Conservation (phyloP, 1,284 basidiomycete species). For the Microbotryum intermedium region DNA sequence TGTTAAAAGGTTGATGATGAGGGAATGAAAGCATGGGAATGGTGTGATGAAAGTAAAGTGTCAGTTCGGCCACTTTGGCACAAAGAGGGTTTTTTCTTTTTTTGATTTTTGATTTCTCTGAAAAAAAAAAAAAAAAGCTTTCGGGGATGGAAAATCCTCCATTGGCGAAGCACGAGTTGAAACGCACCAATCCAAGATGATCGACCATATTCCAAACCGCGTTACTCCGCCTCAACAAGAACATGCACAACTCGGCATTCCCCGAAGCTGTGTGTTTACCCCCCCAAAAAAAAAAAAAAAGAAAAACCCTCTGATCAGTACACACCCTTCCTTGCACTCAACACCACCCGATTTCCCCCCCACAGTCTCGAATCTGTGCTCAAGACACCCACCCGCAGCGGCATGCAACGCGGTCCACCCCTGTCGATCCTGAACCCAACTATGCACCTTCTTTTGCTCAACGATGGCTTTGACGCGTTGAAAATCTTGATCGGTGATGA, state of each 20-base stretch:
- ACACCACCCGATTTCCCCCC: conserved; percentile 48
- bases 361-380: conserved; percentile 43
- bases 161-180: too few relatives aligned
- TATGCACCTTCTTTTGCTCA: conserved; percentile 53
- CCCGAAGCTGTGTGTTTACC: conserved; percentile 22
- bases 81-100: too few relatives aligned
- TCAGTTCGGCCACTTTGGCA: background rate
- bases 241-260: conserved; percentile 47
- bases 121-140: too few relatives aligned
- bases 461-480: conserved; percentile 2
- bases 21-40: background rate
- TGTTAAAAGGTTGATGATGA: conserved; percentile 44
- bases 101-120: too few relatives aligned
- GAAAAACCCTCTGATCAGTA: background rate
- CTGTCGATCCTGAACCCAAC: conserved; percentile 85
- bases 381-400: conserved; percentile 49
- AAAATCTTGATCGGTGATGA: background rate
- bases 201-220: conserved; percentile 75
- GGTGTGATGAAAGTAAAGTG: background rate
- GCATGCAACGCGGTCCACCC: conserved; percentile 81
- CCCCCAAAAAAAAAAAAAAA: background rate
- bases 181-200: conserved; percentile 29
- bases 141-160: too few relatives aligned
- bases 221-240: conserved; percentile 62
- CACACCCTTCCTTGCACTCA: too few relatives aligned